Evolutionary conservation across 129 eudicot genomes (phyloP).

Genomic region (Pseudognaphalium luteoalbum): DNA sequence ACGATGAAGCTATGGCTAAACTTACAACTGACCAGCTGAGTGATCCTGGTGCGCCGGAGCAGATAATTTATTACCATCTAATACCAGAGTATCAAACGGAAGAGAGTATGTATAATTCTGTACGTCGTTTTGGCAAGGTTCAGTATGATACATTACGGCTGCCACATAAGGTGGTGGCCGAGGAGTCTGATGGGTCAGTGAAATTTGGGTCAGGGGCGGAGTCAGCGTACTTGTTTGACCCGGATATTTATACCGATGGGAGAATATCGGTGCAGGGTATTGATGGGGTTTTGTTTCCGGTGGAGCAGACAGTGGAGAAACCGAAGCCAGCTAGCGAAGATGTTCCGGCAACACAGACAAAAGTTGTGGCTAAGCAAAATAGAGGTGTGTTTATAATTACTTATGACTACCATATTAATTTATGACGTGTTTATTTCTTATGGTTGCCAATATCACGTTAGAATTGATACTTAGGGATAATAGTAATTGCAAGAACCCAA

Average conservation of each 20-base stretch:
- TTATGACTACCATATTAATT: not conserved
- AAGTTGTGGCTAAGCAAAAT: constrained; percentile 49
- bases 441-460: not conserved
- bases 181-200: constrained; percentile 95
- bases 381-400: constrained; percentile 59
- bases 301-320: constrained; percentile 42
- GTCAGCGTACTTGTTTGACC: constrained; percentile 84
- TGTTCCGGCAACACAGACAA: constrained; percentile 27
- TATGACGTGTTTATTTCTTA: not conserved
- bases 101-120: constrained; percentile 89
- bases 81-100: constrained; percentile 97
- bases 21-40: constrained; percentile 79
- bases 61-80: constrained; percentile 79
- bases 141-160: constrained; percentile 70
- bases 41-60: constrained; percentile 95
- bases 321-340: constrained; percentile 30
- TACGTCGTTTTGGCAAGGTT: constrained; percentile 82
- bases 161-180: constrained; percentile 80
- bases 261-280: constrained; percentile 92
- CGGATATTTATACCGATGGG: constrained; percentile 90
- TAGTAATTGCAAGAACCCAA: not conserved
- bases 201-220: constrained; percentile 72
- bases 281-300: constrained; percentile 83
- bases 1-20: constrained; percentile 95
- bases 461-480: not conserved